Percentiles rank a stretch among this genome's conserved stretches.
Conservation (phyloP, 179 eudicot genomes). For the Beta corolliflora region DNA sequence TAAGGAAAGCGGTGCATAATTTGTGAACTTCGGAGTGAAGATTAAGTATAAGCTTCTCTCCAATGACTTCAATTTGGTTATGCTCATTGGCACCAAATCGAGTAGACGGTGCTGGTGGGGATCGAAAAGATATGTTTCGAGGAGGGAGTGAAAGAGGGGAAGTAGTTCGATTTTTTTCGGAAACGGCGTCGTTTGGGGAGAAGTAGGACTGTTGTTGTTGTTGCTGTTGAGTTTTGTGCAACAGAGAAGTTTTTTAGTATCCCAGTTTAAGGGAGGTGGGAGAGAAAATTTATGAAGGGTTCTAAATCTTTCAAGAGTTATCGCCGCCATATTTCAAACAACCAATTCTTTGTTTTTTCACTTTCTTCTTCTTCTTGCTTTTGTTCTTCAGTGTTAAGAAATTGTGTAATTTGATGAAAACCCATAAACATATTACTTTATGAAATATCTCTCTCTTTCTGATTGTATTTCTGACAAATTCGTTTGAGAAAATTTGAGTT, state of each 20-base stretch:
- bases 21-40: slow-evolving; percentile 46
- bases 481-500: too few relatives aligned
- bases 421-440: too few relatives aligned
- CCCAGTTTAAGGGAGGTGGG: slow-evolving; percentile 46
- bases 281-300: slow-evolving; percentile 46
- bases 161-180: too few relatives aligned
- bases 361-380: too few relatives aligned
- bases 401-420: too few relatives aligned
- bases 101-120: background rate
- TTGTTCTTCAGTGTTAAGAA: too few relatives aligned
- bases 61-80: slow-evolving; percentile 35
- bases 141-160: background rate
- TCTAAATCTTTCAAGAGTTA: slow-evolving; percentile 39
- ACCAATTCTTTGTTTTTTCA: too few relatives aligned
- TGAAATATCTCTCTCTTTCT: too few relatives aligned
- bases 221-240: background rate
- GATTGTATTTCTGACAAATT: too few relatives aligned
- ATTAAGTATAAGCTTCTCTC: slow-evolving; percentile 49
- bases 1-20: slow-evolving; percentile 31
- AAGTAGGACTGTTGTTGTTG: background rate
- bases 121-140: background rate
- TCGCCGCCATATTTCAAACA: slow-evolving; percentile 32
- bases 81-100: slow-evolving; percentile 4
- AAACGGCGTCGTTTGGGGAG: background rate
- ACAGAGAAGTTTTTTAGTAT: slow-evolving; percentile 31